These are phyloP conservation scores for Backusella luteola DNA, from an alignment of 192 early-diverging fungal genomes.

Conservation along the genomic window DNA sequence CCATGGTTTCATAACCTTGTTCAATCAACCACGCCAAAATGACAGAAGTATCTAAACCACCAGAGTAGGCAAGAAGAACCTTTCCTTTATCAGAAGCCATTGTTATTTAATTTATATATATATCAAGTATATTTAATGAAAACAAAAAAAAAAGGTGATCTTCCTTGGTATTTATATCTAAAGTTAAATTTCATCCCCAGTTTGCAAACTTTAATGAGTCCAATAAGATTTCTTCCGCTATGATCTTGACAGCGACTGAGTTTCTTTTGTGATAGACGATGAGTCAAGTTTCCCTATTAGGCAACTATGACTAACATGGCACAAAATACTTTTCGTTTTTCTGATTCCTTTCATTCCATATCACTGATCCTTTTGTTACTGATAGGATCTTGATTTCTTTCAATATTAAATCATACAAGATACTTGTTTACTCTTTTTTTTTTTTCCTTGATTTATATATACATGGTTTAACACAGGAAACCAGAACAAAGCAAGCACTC, in stretches of 20 bases:
- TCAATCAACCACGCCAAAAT: slow-evolving; percentile 99
- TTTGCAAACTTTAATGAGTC: background rate
- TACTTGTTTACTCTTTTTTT: no score
- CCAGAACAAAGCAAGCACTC: no score
- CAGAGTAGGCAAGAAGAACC: slow-evolving; percentile 95
- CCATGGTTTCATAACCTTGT: slow-evolving; percentile 95
- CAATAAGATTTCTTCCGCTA: background rate
- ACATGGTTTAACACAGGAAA: no score
- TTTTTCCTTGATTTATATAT: no score
- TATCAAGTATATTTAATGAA: background rate
- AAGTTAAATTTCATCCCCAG: background rate
- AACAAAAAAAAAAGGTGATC: background rate
- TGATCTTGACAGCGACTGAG: background rate
- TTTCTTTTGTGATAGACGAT: background rate
- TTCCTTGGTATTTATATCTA: background rate
- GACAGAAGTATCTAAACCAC: slow-evolving; percentile 98
- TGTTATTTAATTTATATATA: slow-evolving; percentile 22
- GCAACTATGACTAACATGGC: background rate
- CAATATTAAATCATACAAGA: no score
- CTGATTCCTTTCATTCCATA: background rate
- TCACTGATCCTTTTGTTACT: background rate
- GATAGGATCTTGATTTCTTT: background rate
- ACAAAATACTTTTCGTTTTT: background rate
- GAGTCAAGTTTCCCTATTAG: background rate
- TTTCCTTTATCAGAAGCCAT: slow-evolving; percentile 63